Evolutionary conservation across 148 eudicot genomes (phyloP).

Genomic region (Diospyros lotus): DNA sequence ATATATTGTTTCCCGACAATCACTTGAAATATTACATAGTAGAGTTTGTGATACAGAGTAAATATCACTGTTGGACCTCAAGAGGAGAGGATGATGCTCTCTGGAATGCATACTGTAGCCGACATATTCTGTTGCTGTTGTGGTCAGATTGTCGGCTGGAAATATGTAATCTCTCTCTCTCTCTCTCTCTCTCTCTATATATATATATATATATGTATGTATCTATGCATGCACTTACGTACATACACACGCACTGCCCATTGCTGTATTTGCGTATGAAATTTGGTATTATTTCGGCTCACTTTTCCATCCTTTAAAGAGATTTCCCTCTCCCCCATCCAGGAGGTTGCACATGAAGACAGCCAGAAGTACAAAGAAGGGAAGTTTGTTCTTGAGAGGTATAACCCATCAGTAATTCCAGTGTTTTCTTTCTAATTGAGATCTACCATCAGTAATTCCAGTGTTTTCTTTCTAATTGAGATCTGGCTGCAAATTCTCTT

Average conservation of each 20-base stretch:
- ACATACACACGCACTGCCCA: too few relatives aligned
- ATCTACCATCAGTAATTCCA: not conserved
- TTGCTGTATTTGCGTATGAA: too few relatives aligned
- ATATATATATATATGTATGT: too few relatives aligned
- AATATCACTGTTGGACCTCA: conserved; percentile 53
- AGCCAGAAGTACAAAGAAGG: conserved; percentile 77
- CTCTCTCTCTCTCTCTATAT: conserved; percentile 12
- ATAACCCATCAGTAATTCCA: not conserved
- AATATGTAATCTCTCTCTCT: conserved; percentile 60
- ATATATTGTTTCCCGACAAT: not conserved
- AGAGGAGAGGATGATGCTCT: conserved; percentile 75
- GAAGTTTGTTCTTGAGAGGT: conserved; percentile 47
- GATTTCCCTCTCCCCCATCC: conserved; percentile 4
- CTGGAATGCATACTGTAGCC: conserved; percentile 81
- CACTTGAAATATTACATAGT: not conserved
- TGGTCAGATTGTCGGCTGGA: conserved; percentile 89
- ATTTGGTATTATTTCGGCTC: too few relatives aligned
- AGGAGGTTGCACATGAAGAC: conserved; percentile 74
- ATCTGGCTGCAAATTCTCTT: not conserved
- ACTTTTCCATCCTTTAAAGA: not conserved
- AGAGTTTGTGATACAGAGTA: conserved; percentile 35
- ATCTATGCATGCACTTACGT: too few relatives aligned
- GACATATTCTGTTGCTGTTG: conserved; percentile 88
- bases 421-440: not conserved
- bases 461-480: not conserved